Evolutionary conservation across 2,329 filamentous ascomycete genomes (phyloP), one percentile per base, ranked within the genome.

Genomic region (Fusarium beomiforme): DNA sequence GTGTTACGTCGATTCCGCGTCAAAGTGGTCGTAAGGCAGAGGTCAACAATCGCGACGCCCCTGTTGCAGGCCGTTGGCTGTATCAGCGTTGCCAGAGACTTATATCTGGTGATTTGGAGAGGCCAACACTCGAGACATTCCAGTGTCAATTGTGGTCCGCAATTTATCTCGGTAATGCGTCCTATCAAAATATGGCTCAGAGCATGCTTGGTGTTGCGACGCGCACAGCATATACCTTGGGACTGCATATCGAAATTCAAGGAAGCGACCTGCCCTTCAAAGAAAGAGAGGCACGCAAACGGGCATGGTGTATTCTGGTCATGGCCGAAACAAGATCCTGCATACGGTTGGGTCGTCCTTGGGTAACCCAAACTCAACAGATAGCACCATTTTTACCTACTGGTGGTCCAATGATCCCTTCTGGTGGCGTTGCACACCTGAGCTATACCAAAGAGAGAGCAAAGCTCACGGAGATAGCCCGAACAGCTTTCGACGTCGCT

Each of bases 351-450:
- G 47, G 56, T 2, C 4, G 36, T 4, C 47, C 47, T 17, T 59
- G 29, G 56, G 23, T 42, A 5, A 23, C 23, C 4, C 36, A 29
- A 10, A 23, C 29, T 3, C 26, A 26, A 12, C 29, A 5, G 6
- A 10, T 34, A 2, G 11, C 10, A 2, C 23, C 47, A 12, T 23
- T 36, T 3, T 9, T 59, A 2, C 36, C 56, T 7, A 19, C 6
- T 2, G 23, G 31, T 2, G 5, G 34, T 29, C 0, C 17, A 4
- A 1, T 4, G 17, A 5, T 7, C 16, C 1, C 2, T 4, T 11
- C 10, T 6, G 3, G 2, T 19, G 14, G 21, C 17, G 3, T 29
- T 1, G 13, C 9, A 4, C 11, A n/a, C 17, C 4, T 42, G 5
- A 34, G 11, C 31, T 54, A 59, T 11, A 59, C 36, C 4, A 34